Percentiles rank a stretch among this genome's conserved stretches.
Evolutionary conservation across 495 filamentous ascomycete species (phyloP).

Genomic region (Xylaria flabelliformis): DNA sequence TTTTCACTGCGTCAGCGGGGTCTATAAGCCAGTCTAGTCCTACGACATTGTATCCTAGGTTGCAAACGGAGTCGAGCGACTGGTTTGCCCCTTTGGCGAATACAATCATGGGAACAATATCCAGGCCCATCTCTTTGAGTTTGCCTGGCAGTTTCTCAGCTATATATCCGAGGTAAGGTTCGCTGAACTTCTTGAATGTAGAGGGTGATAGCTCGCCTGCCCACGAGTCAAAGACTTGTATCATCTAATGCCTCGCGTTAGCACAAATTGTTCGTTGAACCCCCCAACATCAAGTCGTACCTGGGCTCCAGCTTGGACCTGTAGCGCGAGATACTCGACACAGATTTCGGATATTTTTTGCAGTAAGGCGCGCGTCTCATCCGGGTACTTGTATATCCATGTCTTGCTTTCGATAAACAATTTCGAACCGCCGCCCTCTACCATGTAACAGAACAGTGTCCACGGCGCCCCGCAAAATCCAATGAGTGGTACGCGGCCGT

Average conservation of each 20-base stretch:
- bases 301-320: slow-evolving; percentile 90
- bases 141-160: slow-evolving; percentile 74
- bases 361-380: slow-evolving; percentile 78
- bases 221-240: slow-evolving; percentile 99
- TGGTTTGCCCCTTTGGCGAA: slow-evolving; percentile 99
- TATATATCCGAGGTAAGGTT: slow-evolving; percentile 87
- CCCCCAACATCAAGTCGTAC: slow-evolving; percentile 40
- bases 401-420: slow-evolving; percentile 90
- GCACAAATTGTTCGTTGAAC: background rate
- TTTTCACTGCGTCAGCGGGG: slow-evolving; percentile 78
- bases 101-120: slow-evolving; percentile 94
- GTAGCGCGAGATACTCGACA: slow-evolving; percentile 89
- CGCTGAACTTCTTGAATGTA: slow-evolving; percentile 80
- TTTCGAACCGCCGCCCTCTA: slow-evolving; percentile 94
- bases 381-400: slow-evolving; percentile 91
- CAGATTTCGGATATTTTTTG: slow-evolving; percentile 92
- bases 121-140: slow-evolving; percentile 73
- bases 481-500: slow-evolving; percentile 87
- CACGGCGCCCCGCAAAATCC: slow-evolving; percentile 98
- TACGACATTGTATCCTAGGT: slow-evolving; percentile 90
- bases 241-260: slow-evolving; percentile 57
- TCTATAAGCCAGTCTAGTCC: slow-evolving; percentile 95
- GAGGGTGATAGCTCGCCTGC: slow-evolving; percentile 88
- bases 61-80: slow-evolving; percentile 83
- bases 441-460: slow-evolving; percentile 98